Base-by-base conservation (phyloP, 1,284 basidiomycete species). In the Cutaneotrichosporon arboriforme region DNA sequence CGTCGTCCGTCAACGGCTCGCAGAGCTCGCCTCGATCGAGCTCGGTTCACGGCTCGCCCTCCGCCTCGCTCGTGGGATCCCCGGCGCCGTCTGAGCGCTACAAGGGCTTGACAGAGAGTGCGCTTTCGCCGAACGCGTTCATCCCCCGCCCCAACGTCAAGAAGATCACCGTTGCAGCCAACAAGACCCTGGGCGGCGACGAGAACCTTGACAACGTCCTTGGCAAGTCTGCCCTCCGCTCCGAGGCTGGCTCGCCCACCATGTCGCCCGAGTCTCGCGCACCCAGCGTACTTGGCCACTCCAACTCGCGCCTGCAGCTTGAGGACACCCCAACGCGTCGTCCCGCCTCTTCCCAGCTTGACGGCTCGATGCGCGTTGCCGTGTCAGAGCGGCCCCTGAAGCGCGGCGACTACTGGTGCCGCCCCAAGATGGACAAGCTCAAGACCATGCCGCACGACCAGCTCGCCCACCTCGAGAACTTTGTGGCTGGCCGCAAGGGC, bases 351-450 rank as follows among this genome's bases (percentile, higher is more conserved):
- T 5, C 26, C 5, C 74, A 76, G 38, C 64, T 68, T 52, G 58
- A 68, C 38, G 67, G 72, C 15, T 59, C 64, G 52, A 51, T 56
- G 13, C 52, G 55, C 3, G 64, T 67, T 1, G 60, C 65, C 1
- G 65, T 58, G 1, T 55, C 65, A 1, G 67, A 69, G 46, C 53
- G 58, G 0, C 76, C 81, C 44, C 80, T 84, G 15, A 82, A 87
- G 64, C 83, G 89, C 59, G 91, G 91, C 37, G 88, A 94, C 60
- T 97, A 97, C 76, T 96, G 85, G 81, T 83, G 86, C 54, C 84
- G 84, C 59, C 92, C 92, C 8, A 81, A 84, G 52, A 74, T 96
- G 52, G 76, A 81, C 26, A 81, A 81, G 45, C 81, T 97, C 54
- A 83, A 84, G 66, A 80, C 81, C 51, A 77, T 82, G 46, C 49